phyloP scores from a whole-genome alignment of 805 yeast genomes.

The Huiozyma naganishii region DNA sequence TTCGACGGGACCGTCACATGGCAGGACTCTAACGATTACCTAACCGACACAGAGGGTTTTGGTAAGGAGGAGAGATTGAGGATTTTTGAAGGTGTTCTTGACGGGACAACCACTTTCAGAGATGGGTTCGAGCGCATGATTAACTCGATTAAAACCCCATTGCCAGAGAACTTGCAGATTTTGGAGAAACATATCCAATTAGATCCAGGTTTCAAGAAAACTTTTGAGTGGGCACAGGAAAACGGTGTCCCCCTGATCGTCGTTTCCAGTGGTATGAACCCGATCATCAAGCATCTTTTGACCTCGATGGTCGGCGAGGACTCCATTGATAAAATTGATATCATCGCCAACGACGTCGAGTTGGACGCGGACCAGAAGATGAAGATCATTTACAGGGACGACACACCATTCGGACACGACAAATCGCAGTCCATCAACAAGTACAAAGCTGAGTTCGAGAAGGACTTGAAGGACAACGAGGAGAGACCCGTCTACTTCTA shows the following conservation, averaged over 20 bases:
- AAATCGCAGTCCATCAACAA: conserved; percentile 69
- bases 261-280: conserved; percentile 89
- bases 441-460: conserved; percentile 25
- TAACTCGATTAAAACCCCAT: conserved; percentile 63
- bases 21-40: conserved; percentile 87
- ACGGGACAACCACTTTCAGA: conserved; percentile 58
- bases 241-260: conserved; percentile 75
- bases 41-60: conserved; percentile 84
- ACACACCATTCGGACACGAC: conserved; percentile 88
- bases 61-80: conserved; percentile 58
- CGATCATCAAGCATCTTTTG: conserved; percentile 73
- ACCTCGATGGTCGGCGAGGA: conserved; percentile 66
- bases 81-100: conserved; percentile 62
- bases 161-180: conserved; percentile 68
- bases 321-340: conserved; percentile 59
- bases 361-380: conserved; percentile 50
- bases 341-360: conserved; percentile 69
- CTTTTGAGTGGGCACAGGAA: conserved; percentile 67
- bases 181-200: conserved; percentile 56
- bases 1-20: conserved; percentile 97
- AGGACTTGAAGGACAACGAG: conserved; percentile 22
- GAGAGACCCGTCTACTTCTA: conserved; percentile 65
- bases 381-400: conserved; percentile 81
- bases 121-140: conserved; percentile 82
- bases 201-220: conserved; percentile 83